phyloP scores from a whole-genome alignment of 768 basidiomycete genomes.

The Suillus spraguei region DNA sequence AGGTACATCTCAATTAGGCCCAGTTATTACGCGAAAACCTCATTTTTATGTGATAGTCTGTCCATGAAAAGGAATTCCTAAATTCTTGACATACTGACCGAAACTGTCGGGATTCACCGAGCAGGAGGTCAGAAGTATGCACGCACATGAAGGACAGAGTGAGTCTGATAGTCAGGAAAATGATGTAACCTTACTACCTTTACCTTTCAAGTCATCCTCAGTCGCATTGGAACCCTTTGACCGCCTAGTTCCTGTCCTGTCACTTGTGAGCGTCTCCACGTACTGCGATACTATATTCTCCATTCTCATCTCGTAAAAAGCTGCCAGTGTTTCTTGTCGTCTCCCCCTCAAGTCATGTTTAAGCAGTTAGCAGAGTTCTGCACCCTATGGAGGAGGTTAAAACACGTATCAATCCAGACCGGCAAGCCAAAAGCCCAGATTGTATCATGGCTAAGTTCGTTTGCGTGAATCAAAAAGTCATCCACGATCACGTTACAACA shows the following conservation, averaged over 20 bases:
- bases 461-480: background rate
- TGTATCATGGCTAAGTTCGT: background rate
- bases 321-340: background rate
- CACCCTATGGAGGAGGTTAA: background rate
- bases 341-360: background rate
- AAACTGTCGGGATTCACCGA: too few relatives aligned
- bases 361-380: background rate
- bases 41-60: too few relatives aligned
- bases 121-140: too few relatives aligned
- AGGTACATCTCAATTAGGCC: too few relatives aligned
- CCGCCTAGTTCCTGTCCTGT: background rate
- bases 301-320: background rate
- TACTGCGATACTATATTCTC: background rate
- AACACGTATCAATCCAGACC: background rate
- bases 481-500: background rate
- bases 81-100: too few relatives aligned
- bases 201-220: too few relatives aligned
- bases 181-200: too few relatives aligned
- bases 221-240: background rate
- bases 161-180: too few relatives aligned
- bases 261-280: background rate
- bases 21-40: too few relatives aligned
- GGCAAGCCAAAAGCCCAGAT: background rate
- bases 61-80: too few relatives aligned
- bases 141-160: too few relatives aligned